Conservation (phyloP, 345 rosid species). For the Citrus sp. region DNA sequence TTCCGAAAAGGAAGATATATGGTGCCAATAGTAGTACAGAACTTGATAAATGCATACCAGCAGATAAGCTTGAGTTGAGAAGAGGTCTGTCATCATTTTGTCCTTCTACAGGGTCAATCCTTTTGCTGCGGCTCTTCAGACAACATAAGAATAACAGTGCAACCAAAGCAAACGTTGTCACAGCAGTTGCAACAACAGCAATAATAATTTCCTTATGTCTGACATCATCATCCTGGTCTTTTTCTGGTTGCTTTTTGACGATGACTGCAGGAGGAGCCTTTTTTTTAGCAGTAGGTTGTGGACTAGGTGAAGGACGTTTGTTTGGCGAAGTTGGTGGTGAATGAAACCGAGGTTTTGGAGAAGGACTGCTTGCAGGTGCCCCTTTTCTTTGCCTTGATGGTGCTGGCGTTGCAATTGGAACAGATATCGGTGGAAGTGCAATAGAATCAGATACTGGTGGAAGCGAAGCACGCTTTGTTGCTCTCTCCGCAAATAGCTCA, state of each 20-base stretch:
- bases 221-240: conserved; percentile 16
- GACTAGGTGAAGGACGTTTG: neutral
- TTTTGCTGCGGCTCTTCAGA: conserved; percentile 26
- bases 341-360: conserved; percentile 11
- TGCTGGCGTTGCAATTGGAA: conserved; percentile 14
- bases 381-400: conserved; percentile 12
- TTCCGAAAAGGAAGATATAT: neutral
- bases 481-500: no score
- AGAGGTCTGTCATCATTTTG: conserved; percentile 73
- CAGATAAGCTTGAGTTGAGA: conserved; percentile 45
- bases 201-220: conserved; percentile 30
- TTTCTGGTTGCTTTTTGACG: conserved; percentile 12
- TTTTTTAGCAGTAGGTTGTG: conserved; percentile 14
- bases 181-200: conserved; percentile 60
- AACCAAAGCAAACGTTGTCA: conserved; percentile 44
- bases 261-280: conserved; percentile 22
- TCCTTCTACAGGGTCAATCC: conserved; percentile 29
- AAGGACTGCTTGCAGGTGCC: conserved; percentile 18
- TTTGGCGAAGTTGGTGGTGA: neutral
- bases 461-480: no score
- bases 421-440: neutral
- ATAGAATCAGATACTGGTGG: neutral
- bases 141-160: conserved; percentile 60
- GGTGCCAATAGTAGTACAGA: neutral
- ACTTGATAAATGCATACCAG: conserved; percentile 36